Conservation (phyloP, 257 asterid species). For the Rhazya stricta region DNA sequence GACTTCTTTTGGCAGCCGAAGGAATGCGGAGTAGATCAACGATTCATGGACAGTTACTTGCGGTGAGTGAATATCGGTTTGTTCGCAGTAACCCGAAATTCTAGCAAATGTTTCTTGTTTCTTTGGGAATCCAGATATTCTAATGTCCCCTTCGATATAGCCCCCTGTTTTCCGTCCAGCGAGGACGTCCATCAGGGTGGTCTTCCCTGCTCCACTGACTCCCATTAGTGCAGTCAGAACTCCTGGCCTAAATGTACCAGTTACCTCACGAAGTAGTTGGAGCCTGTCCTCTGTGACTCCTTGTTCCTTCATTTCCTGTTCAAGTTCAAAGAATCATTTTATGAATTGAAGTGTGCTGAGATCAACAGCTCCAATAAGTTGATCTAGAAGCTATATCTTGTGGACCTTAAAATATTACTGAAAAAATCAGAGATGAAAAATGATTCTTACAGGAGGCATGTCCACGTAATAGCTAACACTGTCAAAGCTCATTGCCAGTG, state of each 20-base stretch:
- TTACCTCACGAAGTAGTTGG: slow-evolving; percentile 48
- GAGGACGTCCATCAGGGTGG: slow-evolving; percentile 69
- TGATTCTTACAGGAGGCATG: slow-evolving; percentile 48
- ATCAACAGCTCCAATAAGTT: not conserved
- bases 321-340: not conserved
- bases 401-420: not conserved
- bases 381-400: not conserved
- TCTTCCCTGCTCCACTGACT: slow-evolving; percentile 78
- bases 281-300: slow-evolving; percentile 51
- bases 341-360: not conserved
- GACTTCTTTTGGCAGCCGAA: slow-evolving; percentile 49
- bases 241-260: slow-evolving; percentile 70
- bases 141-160: slow-evolving; percentile 54
- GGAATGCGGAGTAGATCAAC: slow-evolving; percentile 55
- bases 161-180: slow-evolving; percentile 67
- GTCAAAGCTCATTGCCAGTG: slow-evolving; percentile 53
- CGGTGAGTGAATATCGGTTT: slow-evolving; percentile 62
- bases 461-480: slow-evolving; percentile 49
- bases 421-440: slow-evolving; percentile 1
- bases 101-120: slow-evolving; percentile 66
- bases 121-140: slow-evolving; percentile 61
- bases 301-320: slow-evolving; percentile 50
- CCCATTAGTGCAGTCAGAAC: slow-evolving; percentile 72
- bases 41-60: slow-evolving; percentile 64
- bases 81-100: slow-evolving; percentile 70